A percentile compares a stretch with the other conserved stretches of the same genome.
Evolutionary conservation across 192 early-diverging fungal species (phyloP).

Genomic region (Lobulomyces angularis): DNA sequence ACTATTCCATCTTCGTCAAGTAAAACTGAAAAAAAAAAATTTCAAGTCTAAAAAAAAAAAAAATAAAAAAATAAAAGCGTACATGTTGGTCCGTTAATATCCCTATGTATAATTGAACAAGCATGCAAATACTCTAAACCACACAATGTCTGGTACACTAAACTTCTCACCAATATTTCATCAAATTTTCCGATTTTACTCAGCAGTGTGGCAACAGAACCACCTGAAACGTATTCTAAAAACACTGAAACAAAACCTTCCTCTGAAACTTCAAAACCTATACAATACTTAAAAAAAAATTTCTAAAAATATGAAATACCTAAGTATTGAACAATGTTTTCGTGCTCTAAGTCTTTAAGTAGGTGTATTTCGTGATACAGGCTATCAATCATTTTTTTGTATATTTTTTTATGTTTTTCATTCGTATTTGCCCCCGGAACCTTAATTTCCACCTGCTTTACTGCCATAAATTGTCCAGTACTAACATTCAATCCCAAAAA

Average conservation of each 20-base stretch:
- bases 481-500: constrained; percentile 66
- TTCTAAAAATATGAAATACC: constrained; percentile 23
- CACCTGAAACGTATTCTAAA: constrained; percentile 95
- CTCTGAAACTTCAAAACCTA: constrained; percentile 65
- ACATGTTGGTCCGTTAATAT: constrained; percentile 95
- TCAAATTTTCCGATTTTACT: constrained; percentile 79
- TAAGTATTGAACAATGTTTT: constrained; percentile 92
- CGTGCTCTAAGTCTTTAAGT: constrained; percentile 81
- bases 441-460: constrained; percentile 77
- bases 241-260: constrained; percentile 77
- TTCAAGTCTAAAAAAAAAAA: background rate
- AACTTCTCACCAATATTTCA: constrained; percentile 65
- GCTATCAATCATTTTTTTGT: constrained; percentile 72
- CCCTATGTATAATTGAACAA: constrained; percentile 89
- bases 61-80: constrained; percentile 1
- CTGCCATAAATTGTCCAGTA: constrained; percentile 71
- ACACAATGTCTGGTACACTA: constrained; percentile 80
- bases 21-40: constrained; percentile 17
- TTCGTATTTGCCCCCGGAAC: constrained; percentile 53
- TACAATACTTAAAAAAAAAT: background rate
- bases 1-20: constrained; percentile 85
- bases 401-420: constrained; percentile 60
- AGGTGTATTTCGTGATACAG: constrained; percentile 81
- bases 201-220: constrained; percentile 77
- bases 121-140: constrained; percentile 92